phyloP scores from a whole-genome alignment of 1,284 basidiomycete genomes.

The Hypsizygus ulmarius region DNA sequence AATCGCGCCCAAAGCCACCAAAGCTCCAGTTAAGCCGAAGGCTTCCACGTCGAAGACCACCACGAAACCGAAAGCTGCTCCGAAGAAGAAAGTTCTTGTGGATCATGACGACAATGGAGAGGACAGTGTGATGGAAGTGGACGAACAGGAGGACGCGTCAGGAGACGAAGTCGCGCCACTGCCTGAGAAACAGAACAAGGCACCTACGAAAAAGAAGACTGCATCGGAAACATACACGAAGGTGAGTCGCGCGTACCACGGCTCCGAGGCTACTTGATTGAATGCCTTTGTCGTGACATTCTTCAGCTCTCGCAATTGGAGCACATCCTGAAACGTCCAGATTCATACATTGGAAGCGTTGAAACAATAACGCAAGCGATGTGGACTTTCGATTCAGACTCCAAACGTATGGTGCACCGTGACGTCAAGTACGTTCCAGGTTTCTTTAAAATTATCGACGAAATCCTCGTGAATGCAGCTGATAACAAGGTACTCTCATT shows the following conservation, averaged over 20 bases:
- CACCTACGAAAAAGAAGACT: constrained; percentile 66
- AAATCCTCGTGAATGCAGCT: constrained; percentile 98
- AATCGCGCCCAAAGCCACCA: constrained; percentile 29
- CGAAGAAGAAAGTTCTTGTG: constrained; percentile 73
- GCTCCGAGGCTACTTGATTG: background rate
- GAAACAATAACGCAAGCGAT: constrained; percentile 82
- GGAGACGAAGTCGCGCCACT: constrained; percentile 43
- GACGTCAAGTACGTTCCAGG: constrained; percentile 95
- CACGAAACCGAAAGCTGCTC: constrained; percentile 38
- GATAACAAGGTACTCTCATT: constrained; percentile 84
- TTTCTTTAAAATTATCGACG: constrained; percentile 99
- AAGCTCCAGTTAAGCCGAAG: constrained; percentile 34
- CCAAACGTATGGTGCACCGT: constrained; percentile 76
- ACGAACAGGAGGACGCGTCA: constrained; percentile 34
- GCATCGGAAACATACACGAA: constrained; percentile 93
- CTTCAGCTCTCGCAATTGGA: constrained; percentile 90
- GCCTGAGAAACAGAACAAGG: constrained; percentile 25
- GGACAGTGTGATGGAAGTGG: constrained; percentile 39
- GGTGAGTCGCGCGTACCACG: constrained; percentile 42
- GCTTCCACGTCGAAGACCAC: constrained; percentile 24
- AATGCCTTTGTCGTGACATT: constrained; percentile 8
- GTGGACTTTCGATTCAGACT: constrained; percentile 88
- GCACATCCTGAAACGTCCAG: constrained; percentile 94
- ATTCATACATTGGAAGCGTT: constrained; percentile 97
- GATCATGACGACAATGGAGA: constrained; percentile 61